These are phyloP conservation scores for Albugo laibachii DNA, from an alignment of 352 stramenopile species.

Conservation along the genomic window DNA sequence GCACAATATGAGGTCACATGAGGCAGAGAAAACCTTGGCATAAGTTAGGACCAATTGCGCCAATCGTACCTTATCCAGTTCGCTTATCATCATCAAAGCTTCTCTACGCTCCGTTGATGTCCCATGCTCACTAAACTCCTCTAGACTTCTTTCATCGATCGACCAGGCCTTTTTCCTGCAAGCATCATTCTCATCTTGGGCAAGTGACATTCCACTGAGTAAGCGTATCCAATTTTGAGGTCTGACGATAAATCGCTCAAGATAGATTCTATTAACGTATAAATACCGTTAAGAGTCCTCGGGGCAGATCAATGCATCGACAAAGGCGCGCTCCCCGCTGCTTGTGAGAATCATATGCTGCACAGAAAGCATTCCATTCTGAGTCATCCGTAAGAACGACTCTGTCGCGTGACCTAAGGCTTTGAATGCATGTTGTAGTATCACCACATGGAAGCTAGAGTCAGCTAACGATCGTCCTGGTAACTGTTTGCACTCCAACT, in stretches of 20 bases:
- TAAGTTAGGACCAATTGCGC: conserved; percentile 57
- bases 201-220: conserved; percentile 45
- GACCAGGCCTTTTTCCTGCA: conserved; percentile 90
- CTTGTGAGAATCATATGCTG: conserved; percentile 64
- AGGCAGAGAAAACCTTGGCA: background rate
- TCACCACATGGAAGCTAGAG: conserved; percentile 41
- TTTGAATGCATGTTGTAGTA: conserved; percentile 70
- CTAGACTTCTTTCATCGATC: background rate
- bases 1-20: conserved; percentile 73
- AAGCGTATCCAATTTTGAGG: background rate
- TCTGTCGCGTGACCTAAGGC: conserved; percentile 53
- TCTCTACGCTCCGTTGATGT: conserved; percentile 94
- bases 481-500: conserved; percentile 34
- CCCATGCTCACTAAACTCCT: no score
- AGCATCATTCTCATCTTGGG: conserved; percentile 91
- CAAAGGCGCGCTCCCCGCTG: conserved; percentile 53
- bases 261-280: no score
- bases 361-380: conserved; percentile 55
- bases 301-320: conserved; percentile 60
- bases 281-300: conserved; percentile 22
- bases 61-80: conserved; percentile 86
- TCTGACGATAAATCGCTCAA: background rate
- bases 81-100: conserved; percentile 95
- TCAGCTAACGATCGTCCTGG: conserved; percentile 7
- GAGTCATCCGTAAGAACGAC: conserved; percentile 68